Base-by-base conservation (phyloP, 2,329 filamentous ascomycete genomes). In the Knoxdaviesia capensis region DNA sequence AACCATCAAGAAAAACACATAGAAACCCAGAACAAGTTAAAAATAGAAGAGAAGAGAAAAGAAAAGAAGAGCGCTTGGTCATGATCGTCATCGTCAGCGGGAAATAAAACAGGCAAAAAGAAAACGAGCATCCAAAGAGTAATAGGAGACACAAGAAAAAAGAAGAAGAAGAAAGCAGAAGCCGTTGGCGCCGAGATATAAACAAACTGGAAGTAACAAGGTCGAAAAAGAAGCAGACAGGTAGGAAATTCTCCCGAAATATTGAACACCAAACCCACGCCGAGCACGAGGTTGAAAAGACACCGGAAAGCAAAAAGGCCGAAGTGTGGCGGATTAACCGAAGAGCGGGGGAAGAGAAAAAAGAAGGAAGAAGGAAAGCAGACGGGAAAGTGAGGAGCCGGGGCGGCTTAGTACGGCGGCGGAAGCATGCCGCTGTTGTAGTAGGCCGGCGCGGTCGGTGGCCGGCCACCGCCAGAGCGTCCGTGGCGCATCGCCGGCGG, bases 1-100 rank as follows among this genome's bases (percentile, higher is more conserved):
- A 20, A 20, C 20, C 20, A 20, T 20, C 20, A 20, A 2, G 20
- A 35, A 39, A 29, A 39, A 67, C 57, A 51, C 65, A 60, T 51
- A 48, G 41, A 50, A 52, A 49, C 36, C 33, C 11, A 11, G 29
- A 38, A 41, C 31, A 39, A 43, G n/a, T n/a, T n/a, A 32, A 35
- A 40, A 2, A 20, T 36, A 43, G 34, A 42, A 41, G 41, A 42
- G 2, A 31, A 37, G 40, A 43, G 29, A 34, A 38, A 36, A n/a
- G 38, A 36, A 43, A 37, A 41, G 7, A 34, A 41, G 35, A 8
- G 32, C 41, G 31, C 20, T 35, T 36, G 29, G 34, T 10, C 32
- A 40, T 34, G 34, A 34, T n/a, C 39, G 20, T 5, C 30, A n/a
- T 31, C 34, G n/a, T 31, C 9, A 9, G 34, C 9, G 34, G 34